phyloP scores from a whole-genome alignment of 768 basidiomycete genomes.

The Pisolithus marmoratus region DNA sequence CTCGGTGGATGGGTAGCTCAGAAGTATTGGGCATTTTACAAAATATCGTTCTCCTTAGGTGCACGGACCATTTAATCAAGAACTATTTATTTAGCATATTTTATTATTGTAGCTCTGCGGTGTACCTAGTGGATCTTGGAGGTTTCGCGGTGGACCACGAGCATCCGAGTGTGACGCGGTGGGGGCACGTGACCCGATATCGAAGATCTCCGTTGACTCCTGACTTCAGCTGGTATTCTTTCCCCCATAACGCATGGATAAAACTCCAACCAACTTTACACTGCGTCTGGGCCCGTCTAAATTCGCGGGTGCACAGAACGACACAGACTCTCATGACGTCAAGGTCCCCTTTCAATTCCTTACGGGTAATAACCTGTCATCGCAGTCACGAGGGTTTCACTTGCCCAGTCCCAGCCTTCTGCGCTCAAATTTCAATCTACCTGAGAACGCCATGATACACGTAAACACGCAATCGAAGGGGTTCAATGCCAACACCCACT shows the following conservation, averaged over 20 bases:
- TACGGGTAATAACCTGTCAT: conserved; percentile 6
- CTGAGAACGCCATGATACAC: conserved; percentile 4
- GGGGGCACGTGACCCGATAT: too few relatives aligned
- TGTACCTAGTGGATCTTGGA: too few relatives aligned
- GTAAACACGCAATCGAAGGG: conserved; percentile 4
- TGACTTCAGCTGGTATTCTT: not conserved
- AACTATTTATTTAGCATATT: not conserved
- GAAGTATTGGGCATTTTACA: too few relatives aligned
- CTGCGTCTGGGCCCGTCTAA: not conserved
- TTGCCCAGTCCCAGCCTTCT: conserved; percentile 6
- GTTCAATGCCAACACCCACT: conserved; percentile 7
- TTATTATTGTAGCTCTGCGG: not conserved
- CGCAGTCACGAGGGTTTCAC: not conserved
- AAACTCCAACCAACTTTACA: not conserved
- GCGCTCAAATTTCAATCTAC: conserved; percentile 5
- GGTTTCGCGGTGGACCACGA: too few relatives aligned
- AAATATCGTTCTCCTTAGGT: too few relatives aligned
- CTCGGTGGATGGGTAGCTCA: too few relatives aligned
- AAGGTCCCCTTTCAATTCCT: conserved; percentile 15
- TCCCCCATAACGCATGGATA: not conserved
- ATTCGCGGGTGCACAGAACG: not conserved
- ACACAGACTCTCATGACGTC: not conserved
- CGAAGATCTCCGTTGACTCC: too few relatives aligned
- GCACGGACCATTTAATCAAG: not conserved
- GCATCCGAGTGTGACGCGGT: too few relatives aligned